Evolutionary conservation across 2,329 filamentous ascomycete genomes (phyloP).

Genomic region (Capronia epimyces): DNA sequence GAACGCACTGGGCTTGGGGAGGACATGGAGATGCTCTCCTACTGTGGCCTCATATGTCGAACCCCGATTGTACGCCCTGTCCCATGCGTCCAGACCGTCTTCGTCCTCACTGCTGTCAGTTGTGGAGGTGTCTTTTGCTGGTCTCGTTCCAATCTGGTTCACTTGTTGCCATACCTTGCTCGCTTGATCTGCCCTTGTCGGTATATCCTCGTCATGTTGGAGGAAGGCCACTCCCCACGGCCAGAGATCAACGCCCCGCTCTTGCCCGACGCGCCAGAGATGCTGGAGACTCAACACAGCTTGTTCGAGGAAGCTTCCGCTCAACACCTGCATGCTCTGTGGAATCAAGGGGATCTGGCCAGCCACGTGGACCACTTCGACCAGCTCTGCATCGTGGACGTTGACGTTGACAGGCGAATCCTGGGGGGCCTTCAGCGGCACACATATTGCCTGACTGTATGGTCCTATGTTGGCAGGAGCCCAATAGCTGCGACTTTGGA

Average conservation of each 20-base stretch:
- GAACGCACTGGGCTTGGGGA: constrained; percentile 26
- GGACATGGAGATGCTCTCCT: constrained; percentile 23
- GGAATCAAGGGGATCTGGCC: constrained; percentile 89
- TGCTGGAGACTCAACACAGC: constrained; percentile 76
- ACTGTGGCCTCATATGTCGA: constrained; percentile 1
- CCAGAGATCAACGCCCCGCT: constrained; percentile 69
- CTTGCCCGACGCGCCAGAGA: constrained; percentile 72
- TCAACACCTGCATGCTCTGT: constrained; percentile 59
- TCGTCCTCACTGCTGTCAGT: constrained; percentile 43
- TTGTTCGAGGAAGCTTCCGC: constrained; percentile 50
- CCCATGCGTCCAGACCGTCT: constrained; percentile 42
- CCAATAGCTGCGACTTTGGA: constrained; percentile 94
- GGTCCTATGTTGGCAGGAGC: constrained; percentile 96
- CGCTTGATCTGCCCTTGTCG: constrained; percentile 35
- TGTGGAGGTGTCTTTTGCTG: constrained; percentile 7
- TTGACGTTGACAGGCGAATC: constrained; percentile 30
- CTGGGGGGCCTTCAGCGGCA: constrained; percentile 35
- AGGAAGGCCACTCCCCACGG: constrained; percentile 71
- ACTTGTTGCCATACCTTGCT: constrained; percentile 44
- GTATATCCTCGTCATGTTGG: constrained; percentile 34
- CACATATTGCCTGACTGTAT: constrained; percentile 79
- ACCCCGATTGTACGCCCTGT: constrained; percentile 52
- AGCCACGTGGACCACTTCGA: constrained; percentile 60
- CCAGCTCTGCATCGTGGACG: constrained; percentile 20
- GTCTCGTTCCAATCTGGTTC: constrained; percentile 29